Conservation (phyloP, 257 asterid genomes). For the Eustoma russellianum region DNA sequence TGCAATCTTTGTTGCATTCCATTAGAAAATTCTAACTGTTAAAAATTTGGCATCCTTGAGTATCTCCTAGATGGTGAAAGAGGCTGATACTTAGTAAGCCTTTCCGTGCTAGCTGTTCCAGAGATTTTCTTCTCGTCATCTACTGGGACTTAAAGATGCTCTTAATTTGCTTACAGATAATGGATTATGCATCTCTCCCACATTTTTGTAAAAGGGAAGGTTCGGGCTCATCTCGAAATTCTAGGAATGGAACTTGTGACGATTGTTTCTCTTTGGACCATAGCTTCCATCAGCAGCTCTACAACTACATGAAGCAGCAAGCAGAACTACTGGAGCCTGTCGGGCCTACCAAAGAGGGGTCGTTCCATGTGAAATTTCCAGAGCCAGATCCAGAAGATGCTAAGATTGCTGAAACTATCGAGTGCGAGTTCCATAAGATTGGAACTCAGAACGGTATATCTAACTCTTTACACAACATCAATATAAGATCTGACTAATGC, state of each 20-base stretch:
- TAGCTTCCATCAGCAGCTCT: conserved; percentile 61
- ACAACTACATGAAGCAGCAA: conserved; percentile 54
- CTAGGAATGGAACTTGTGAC: conserved; percentile 31
- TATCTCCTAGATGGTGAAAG: too few species aligned
- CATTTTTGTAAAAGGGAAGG: conserved; percentile 83
- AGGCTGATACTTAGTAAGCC: too few species aligned
- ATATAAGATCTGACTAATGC: conserved; percentile 27
- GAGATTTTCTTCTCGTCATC: too few species aligned
- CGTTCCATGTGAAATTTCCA: conserved; percentile 63
- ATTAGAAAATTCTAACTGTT: too few species aligned
- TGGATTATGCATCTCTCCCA: conserved; percentile 87
- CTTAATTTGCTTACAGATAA: conserved; percentile 49
- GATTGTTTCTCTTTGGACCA: conserved; percentile 75
- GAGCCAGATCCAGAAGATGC: conserved; percentile 53
- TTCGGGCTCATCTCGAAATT: conserved; percentile 54
- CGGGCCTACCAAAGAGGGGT: conserved; percentile 49
- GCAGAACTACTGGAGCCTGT: conserved; percentile 27
- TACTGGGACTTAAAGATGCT: background rate
- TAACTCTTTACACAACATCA: conserved; percentile 33
- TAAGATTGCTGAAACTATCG: conserved; percentile 56
- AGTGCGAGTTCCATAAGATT: conserved; percentile 46
- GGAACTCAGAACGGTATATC: conserved; percentile 50
- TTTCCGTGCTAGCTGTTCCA: too few species aligned
- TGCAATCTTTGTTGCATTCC: too few species aligned
- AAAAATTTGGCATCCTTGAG: too few species aligned